These are phyloP conservation scores for Keithomyces neogunnii DNA, from an alignment of 2,329 filamentous ascomycete species.

Conservation along the genomic window DNA sequence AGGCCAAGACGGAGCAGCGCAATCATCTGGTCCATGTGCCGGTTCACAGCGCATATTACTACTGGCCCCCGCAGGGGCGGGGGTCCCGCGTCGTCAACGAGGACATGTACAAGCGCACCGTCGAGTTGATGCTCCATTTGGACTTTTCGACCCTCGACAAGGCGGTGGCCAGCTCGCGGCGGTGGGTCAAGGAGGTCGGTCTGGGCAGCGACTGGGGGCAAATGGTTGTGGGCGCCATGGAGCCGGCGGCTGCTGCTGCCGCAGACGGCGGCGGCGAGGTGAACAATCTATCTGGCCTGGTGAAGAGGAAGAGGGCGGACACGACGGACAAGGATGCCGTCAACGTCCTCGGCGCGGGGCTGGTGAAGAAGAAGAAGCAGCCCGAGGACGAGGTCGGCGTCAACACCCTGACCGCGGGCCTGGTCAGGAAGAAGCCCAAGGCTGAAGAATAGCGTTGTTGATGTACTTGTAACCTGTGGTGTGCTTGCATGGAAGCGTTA, in stretches of 20 bases:
- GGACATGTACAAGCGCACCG: conserved; percentile 55
- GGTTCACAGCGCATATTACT: conserved; percentile 51
- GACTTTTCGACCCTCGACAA: conserved; percentile 62
- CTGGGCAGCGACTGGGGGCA: conserved; percentile 44
- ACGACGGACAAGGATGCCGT: conserved; percentile 16
- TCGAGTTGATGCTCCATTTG: conserved; percentile 62
- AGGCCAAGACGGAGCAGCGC: conserved; percentile 51
- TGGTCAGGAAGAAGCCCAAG: conserved; percentile 52
- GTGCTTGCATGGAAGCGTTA: neutral
- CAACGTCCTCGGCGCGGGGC: conserved; percentile 39
- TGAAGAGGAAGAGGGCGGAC: conserved; percentile 37
- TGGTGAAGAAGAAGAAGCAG: conserved; percentile 52
- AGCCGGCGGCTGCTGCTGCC: conserved; percentile 11
- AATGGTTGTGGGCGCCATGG: conserved; percentile 36
- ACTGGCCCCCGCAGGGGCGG: conserved; percentile 53
- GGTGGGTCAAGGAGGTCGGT: conserved; percentile 63
- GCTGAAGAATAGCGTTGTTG: conserved; percentile 4
- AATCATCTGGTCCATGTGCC: conserved; percentile 42
- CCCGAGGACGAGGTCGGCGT: conserved; percentile 29
- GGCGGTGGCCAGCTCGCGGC: conserved; percentile 53
- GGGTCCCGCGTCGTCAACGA: conserved; percentile 57
- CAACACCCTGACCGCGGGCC: conserved; percentile 40
- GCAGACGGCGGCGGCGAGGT: conserved; percentile 16
- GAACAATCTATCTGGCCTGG: conserved; percentile 40
- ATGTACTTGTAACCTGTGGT: neutral